Evolutionary conservation across 2,329 filamentous ascomycete genomes (phyloP).

Genomic region (Scolecobasidium constrictum): DNA sequence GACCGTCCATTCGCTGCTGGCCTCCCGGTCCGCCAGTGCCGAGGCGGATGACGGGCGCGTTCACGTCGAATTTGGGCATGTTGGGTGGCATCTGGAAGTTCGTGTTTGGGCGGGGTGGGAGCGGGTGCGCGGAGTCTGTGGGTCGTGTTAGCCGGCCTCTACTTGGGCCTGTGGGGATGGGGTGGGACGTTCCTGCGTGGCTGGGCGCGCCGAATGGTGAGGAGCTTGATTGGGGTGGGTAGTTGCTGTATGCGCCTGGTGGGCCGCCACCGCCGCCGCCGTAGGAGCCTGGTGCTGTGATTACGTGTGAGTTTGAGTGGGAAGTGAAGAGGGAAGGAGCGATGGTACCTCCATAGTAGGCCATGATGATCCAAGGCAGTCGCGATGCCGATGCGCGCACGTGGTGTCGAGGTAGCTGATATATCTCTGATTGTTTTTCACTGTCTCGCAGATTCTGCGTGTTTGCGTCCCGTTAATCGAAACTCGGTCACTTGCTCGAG

Average conservation of each 20-base stretch:
- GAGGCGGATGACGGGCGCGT: conserved; percentile 86
- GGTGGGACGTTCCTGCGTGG: conserved; percentile 21
- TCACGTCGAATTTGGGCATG: conserved; percentile 97
- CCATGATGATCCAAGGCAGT: too few relatives aligned
- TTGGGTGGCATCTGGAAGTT: conserved; percentile 84
- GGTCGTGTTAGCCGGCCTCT: conserved; percentile 69
- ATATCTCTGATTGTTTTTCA: too few relatives aligned
- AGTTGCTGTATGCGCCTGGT: conserved; percentile 61
- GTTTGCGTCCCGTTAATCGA: too few relatives aligned
- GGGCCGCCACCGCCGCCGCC: conserved; percentile 55
- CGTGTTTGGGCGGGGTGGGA: conserved; percentile 68
- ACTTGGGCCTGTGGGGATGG: conserved; percentile 51
- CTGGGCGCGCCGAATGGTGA: conserved; percentile 58
- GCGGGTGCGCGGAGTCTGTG: conserved; percentile 60
- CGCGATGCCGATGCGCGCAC: too few relatives aligned
- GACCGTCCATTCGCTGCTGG: conserved; percentile 30
- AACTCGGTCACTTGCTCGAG: too few relatives aligned
- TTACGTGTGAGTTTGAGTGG: too few relatives aligned
- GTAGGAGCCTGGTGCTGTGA: conserved; percentile 57
- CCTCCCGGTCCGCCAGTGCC: conserved; percentile 64
- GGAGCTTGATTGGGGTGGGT: conserved; percentile 46
- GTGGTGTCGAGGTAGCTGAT: too few relatives aligned
- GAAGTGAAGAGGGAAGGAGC: too few relatives aligned
- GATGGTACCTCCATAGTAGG: too few relatives aligned
- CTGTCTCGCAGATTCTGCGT: too few relatives aligned